Evolutionary conservation across 257 asterid genomes (phyloP), one percentile per base, ranked within the genome.

Genomic region (Gentiana macrophylla): DNA sequence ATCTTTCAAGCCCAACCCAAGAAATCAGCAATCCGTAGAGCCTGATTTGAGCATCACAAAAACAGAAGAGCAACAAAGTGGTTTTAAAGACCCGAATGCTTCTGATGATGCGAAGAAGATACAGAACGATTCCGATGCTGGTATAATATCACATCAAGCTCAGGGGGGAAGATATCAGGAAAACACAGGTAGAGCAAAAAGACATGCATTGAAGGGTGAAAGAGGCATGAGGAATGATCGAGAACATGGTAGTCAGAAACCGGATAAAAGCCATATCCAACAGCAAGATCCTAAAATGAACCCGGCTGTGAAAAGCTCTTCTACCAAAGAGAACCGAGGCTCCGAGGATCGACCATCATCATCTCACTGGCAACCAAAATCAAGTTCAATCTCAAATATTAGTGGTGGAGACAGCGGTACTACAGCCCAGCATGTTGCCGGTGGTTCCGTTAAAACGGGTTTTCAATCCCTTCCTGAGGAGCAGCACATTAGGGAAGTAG

Each of bases 311-410:
- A 79, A 72, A 72, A 61, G 62, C 57, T 46, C 62, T 50, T 34
- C 52, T 50, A 55, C 80, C 2, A 80, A 72, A 60, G 94, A 84
- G 56, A 73, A 49, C 60, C 79, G 75, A 47, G 73, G 73, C 53
- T 4, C 66, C 49, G 90, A 74, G 56, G 88, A 82, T 60, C 75
- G 79, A 45, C 15, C 76, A 8, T 61, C 73, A 32, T 61, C 73
- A 32, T 65, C 95, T 62, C 94, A 83, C 49, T 91, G 98, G 98
- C 86, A 83, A 61, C 98, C 90, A 36, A 91, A 91, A 67, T 61
- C 77, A 13, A 65, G 67, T 62, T 43, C 82, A 53, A 60, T 61
- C 67, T 46, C 80, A 60, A 75, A 66, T 45, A 65, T 63, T 71
- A 57, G 59, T 67, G 78, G 70, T 61, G 78, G 66, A 56, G 79